Conservation (phyloP, 148 eudicot genomes). For the Tetragonia tetragonoides region DNA sequence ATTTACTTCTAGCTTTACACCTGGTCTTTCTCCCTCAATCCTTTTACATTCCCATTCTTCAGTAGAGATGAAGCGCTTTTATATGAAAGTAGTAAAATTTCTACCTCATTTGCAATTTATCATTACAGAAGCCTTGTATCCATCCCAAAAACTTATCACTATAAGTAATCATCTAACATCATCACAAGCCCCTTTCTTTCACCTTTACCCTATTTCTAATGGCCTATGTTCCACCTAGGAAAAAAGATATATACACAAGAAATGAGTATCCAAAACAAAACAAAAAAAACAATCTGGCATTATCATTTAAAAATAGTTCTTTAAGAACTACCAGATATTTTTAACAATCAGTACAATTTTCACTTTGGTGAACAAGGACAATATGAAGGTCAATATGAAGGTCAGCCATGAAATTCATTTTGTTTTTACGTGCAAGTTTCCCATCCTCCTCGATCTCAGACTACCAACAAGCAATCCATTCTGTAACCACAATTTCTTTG, state of each 20-base stretch:
- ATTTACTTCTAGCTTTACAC: background rate
- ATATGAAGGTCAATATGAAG: too few species aligned
- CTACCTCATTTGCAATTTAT: background rate
- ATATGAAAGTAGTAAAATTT: too few species aligned
- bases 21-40: background rate
- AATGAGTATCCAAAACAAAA: too few species aligned
- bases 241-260: too few species aligned
- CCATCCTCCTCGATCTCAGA: too few species aligned
- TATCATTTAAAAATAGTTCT: background rate
- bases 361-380: too few species aligned
- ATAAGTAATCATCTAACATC: background rate
- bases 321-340: background rate
- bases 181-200: background rate
- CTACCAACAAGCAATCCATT: too few species aligned
- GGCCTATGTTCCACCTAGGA: background rate
- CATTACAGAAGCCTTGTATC: background rate
- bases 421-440: too few species aligned
- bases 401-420: too few species aligned
- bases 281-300: background rate
- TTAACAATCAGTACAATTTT: too few species aligned
- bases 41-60: background rate
- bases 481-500: too few species aligned
- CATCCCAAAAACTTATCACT: background rate
- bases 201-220: background rate
- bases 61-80: too few species aligned